Evolutionary conservation across 805 yeast species (phyloP).

Genomic region (Metschnikowia lunata): DNA sequence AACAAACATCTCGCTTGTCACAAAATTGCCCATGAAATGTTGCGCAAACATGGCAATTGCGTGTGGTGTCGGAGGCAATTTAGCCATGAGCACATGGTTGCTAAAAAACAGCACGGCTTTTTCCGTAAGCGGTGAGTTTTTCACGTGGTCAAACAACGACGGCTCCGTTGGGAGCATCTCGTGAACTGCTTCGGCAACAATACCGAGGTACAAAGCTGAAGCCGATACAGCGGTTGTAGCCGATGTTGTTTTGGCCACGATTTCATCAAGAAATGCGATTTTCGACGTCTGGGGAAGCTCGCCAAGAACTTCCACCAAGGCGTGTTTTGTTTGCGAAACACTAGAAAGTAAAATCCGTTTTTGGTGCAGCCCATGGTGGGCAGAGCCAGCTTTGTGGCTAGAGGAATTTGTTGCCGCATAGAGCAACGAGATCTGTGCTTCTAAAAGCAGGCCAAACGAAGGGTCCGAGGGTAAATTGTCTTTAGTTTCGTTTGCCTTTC

Average conservation of each 20-base stretch:
- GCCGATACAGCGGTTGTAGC: conserved; percentile 3
- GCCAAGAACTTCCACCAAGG: conserved; percentile 13
- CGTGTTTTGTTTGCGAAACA: conserved; percentile 26
- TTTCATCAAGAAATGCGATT: conserved; percentile 1
- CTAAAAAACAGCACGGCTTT: conserved; percentile 22
- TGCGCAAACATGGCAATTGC: conserved; percentile 35
- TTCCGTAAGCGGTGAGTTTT: conserved; percentile 5
- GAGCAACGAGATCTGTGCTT: conserved; percentile 36
- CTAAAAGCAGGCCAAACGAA: conserved; percentile 6
- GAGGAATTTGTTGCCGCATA: conserved; percentile 28
- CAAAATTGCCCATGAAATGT: conserved; percentile 41
- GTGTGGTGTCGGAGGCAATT: conserved; percentile 35
- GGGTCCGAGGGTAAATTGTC: conserved; percentile 16
- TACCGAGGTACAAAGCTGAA: conserved; percentile 22
- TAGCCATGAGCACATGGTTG: conserved; percentile 44
- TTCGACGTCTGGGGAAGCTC: not conserved
- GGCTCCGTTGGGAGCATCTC: conserved; percentile 26
- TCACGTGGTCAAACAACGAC: conserved; percentile 15
- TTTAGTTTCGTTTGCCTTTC: not conserved
- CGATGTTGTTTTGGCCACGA: conserved; percentile 1
- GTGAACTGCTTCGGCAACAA: conserved; percentile 20
- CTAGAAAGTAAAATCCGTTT: conserved; percentile 26
- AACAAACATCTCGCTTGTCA: conserved; percentile 35
- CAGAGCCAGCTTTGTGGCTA: conserved; percentile 26
- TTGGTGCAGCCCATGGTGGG: conserved; percentile 12